Evolutionary conservation across 208 protist species (phyloP), one percentile per base, ranked within the genome.

Genomic region (Naegleria fowleri): DNA sequence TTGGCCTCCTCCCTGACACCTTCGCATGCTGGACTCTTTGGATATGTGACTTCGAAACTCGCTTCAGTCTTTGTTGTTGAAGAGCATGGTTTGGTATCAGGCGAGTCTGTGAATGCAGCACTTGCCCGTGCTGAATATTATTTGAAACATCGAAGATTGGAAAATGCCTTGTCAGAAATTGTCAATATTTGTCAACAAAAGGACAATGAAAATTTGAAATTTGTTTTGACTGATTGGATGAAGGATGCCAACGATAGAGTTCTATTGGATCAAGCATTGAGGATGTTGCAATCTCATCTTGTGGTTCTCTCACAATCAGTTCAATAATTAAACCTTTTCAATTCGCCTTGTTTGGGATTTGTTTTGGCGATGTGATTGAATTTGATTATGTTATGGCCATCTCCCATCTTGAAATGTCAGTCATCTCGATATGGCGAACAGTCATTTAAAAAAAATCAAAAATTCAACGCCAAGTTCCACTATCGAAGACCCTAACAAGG

Each of bases 201-300:
- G 22, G 6, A 88, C 1, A 79, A 79, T 79, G 67, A 7, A 36
- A 43, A 88, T 38, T 58, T 88, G 5, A 19, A 0, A 38, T 88
- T 88, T 88, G 85, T 88, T 33, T 33, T 88, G 41, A 22, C 5
- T 39, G 85, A 88, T 88, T 88, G 85, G 85, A 13, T 88, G 13
- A 58, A 48, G 13, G 39, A 19, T 39, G 85, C 85, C 9, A 58
- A 58, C 22, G 11, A 29, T 33, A 88, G 85, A 88, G 7, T 58
- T 39, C 0, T 88, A 5, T 22, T 58, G 6, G 85, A 88, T n/a
- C 85, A 88, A 88, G 9, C 85, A n/a, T 16, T 88, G 3, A 13
- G 33, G 13, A 16, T 29, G 3, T 19, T 88, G 0, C 41, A 88
- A 58, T 33, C 39, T 36, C 85, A 88, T 58, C 6, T 88, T 38